Conservation (phyloP, 106 monocot genomes). For the Apostasia shenzhenica region DNA sequence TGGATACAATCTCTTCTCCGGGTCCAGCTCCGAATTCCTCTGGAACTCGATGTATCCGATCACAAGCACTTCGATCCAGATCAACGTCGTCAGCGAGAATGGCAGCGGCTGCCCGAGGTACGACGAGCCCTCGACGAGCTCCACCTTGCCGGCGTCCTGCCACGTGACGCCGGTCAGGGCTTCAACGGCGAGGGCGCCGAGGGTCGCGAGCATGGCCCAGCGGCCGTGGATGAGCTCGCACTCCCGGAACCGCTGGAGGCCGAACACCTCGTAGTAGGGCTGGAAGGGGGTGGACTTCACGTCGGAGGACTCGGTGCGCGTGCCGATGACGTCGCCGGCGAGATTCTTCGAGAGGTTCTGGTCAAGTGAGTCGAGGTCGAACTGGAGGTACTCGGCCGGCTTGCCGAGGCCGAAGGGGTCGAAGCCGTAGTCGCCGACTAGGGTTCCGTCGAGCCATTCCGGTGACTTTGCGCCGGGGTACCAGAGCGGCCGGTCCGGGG, state of each 20-base stretch:
- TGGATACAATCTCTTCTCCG: conserved; percentile 86
- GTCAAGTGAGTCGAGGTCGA: conserved; percentile 81
- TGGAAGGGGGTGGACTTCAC: conserved; percentile 93
- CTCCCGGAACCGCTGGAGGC: conserved; percentile 91
- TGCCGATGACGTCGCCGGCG: conserved; percentile 72
- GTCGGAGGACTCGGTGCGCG: conserved; percentile 60
- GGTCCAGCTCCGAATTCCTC: conserved; percentile 90
- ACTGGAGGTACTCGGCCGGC: conserved; percentile 95
- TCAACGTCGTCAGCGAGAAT: conserved; percentile 79
- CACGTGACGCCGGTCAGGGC: conserved; percentile 88
- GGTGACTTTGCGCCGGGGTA: conserved; percentile 82
- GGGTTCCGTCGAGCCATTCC: conserved; percentile 72
- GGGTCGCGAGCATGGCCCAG: conserved; percentile 96
- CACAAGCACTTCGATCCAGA: conserved; percentile 82
- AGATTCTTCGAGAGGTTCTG: conserved; percentile 91
- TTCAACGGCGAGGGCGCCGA: conserved; percentile 87
- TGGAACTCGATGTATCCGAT: conserved; percentile 99
- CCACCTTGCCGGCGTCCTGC: conserved; percentile 99
- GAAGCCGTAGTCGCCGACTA: conserved; percentile 91
- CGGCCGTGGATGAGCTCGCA: conserved; percentile 97
- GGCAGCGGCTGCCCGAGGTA: conserved; percentile 90
- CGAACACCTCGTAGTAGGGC: conserved; percentile 89
- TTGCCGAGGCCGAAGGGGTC: conserved; percentile 94
- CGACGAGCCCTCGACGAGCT: conserved; percentile 76
- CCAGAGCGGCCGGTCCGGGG: conserved; percentile 82